Base-by-base conservation (phyloP, 2,329 filamentous ascomycete species). In the Dactylellina sp. region DNA sequence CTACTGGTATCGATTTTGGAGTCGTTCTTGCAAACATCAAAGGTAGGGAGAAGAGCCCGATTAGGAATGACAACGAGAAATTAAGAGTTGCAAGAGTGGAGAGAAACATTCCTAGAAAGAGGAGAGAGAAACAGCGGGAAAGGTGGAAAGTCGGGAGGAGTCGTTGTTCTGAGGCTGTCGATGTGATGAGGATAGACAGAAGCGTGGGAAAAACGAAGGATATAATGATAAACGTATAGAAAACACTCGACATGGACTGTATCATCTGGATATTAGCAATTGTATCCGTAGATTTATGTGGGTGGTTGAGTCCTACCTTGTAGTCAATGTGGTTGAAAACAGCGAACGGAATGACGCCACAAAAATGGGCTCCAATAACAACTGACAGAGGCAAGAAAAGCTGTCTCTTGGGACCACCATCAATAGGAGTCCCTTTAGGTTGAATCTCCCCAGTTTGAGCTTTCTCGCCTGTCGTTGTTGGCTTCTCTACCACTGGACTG, bases 51-150 rank as follows among this genome's bases (percentile, higher is more conserved):
- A 94, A 83, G 1, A 98, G 83, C 39, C 95, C 95, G 56, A 97
- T 84, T 39, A 97, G 84, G 80, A 98, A 89, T 52, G 92, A 89
- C 12, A 97, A 88, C 1, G 91, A 93, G 84, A 99, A 99, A 82
- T 99, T 99, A 57, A 99, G 87, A 0, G 94, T 99, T 1, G 95
- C 94, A 11, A 99, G 89, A 0, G 93, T 90, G 11, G 93, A 93
- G 76, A 99, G 88, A 78, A 92, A 93, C 84, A 97, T 91, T 78
- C 95, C 95, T 0, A 98, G 87, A 7, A 96, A 85, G 11, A 99
- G 88, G n/a, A 98, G 87, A 4, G 93, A 96, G 83, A 98, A 93
- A 68, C 90, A 95, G 80, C 96, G 93, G 76, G 93, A 88, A 57
- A 97, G 87, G 52, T 89, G 86, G 79, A 90, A 89, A 79, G 89